Evolutionary conservation across 768 basidiomycete genomes (phyloP), one percentile per base, ranked within the genome.

Genomic region (Xanthoconium stramineum): DNA sequence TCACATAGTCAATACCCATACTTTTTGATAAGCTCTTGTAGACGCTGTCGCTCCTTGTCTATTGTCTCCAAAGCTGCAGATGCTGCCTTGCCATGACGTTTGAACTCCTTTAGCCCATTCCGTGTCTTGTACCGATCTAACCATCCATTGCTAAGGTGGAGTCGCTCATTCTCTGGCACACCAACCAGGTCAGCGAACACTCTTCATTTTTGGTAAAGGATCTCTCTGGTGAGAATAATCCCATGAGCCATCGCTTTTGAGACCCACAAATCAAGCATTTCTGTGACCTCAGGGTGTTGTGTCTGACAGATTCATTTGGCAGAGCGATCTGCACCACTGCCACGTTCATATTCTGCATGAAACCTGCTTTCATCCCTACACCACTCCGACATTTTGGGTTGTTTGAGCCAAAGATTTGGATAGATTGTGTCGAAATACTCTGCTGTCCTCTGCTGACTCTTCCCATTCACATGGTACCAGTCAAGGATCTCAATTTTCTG

Each of bases 401-500:
- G 46, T 33, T 36, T 47, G 11, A 47, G 45, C 1, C 10, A 9
- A 33, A 47, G 30, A 9, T 24, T 43, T 1, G 50, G 19, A 33
- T 42, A 42, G 1, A 36, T 44, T 0, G 14, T 5, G 15, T 45
- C 3, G 8, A 43, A 52, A 29, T 52, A 35, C 1, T 9, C 19
- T 11, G 72, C 72, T 0, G 71, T 76, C 15, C 54, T 54, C 0
- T 43, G 52, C 57, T 77, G 77, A 37, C 68, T 74, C 46, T 61
- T 40, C 5, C 70, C 65, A 52, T 77, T 72, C 1, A 33, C 32
- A 39, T 74, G 64, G 49, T 71, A 50, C 74, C 73, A 77, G 37
- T 76, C 59, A 1, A 77, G 63, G 40, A 76, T 69, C 50, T 75
- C 62, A 44, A 76, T 75, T 1, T 57, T 35, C 47, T 76, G 74